These are phyloP conservation scores for Russula dissimulans DNA, from an alignment of 768 basidiomycete species.

Conservation along the genomic window DNA sequence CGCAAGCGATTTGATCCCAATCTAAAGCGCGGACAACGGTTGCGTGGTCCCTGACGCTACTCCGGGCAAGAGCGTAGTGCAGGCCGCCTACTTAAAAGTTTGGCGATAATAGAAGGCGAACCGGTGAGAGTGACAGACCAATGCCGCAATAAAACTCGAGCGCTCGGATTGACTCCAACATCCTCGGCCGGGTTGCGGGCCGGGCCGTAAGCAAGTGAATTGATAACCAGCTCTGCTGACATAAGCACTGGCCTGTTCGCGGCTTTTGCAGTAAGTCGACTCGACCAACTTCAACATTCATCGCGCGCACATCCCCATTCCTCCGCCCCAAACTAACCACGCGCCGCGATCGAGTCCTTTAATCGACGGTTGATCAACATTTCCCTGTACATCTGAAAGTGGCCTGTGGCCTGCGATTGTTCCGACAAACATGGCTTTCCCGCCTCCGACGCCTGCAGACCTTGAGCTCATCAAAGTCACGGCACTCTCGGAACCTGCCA, in stretches of 20 bases:
- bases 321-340: neutral
- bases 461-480: neutral
- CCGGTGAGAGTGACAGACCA: slow-evolving; percentile 33
- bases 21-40: slow-evolving; percentile 62
- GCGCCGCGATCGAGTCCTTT: neutral
- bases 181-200: neutral
- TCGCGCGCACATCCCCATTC: neutral
- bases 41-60: slow-evolving; percentile 31
- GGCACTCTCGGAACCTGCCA: neutral
- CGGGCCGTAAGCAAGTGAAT: too few species aligned
- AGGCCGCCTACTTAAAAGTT: slow-evolving; percentile 47
- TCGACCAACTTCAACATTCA: slow-evolving; percentile 8
- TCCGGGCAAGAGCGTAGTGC: slow-evolving; percentile 54
- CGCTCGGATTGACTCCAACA: slow-evolving; percentile 16
- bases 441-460: neutral
- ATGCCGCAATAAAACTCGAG: slow-evolving; percentile 77
- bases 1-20: slow-evolving; percentile 70
- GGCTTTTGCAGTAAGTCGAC: neutral
- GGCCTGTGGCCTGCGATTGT: neutral
- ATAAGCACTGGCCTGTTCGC: neutral
- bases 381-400: neutral
- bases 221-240: slow-evolving; percentile 8
- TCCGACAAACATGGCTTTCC: slow-evolving; percentile 1
- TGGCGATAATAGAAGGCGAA: neutral
- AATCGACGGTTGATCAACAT: neutral